Percentiles rank a stretch among this genome's conserved stretches.
Evolutionary conservation across 2,329 filamentous ascomycete species (phyloP).

Genomic region (Curvularia sp.): DNA sequence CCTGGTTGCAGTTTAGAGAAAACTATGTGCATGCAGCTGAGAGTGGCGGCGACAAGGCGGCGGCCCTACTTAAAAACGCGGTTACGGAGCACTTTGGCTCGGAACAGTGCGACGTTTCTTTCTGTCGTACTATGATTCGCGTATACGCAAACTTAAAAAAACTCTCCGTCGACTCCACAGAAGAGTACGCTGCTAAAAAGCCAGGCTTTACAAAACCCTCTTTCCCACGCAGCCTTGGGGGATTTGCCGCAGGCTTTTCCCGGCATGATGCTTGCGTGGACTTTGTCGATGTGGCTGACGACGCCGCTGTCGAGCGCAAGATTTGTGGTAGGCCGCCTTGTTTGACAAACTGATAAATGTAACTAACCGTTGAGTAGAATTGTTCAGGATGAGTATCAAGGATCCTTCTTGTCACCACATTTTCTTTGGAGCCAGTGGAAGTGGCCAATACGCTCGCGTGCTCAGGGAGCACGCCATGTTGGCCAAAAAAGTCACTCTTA

Average conservation of each 20-base stretch:
- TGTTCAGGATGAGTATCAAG: not conserved
- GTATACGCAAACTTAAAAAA: slow-evolving; percentile 1
- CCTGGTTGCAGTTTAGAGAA: not conserved
- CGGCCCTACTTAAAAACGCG: not conserved
- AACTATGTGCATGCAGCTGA: not conserved
- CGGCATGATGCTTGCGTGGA: slow-evolving; percentile 1
- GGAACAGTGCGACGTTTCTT: not conserved
- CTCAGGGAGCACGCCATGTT: not conserved
- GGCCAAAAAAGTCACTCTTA: not conserved
- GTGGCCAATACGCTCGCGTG: not conserved
- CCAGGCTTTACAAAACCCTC: not conserved
- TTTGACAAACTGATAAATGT: not conserved
- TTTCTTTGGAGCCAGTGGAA: not conserved
- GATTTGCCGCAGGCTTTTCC: slow-evolving; percentile 14
- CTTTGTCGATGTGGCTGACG: slow-evolving; percentile 9
- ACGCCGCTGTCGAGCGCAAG: slow-evolving; percentile 4
- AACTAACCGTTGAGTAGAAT: not conserved
- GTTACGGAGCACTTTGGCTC: not conserved
- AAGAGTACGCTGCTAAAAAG: not conserved
- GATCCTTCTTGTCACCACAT: not conserved
- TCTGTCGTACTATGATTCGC: not conserved
- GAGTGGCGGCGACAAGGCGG: not conserved
- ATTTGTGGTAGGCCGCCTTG: slow-evolving; percentile 2
- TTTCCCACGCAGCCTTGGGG: not conserved
- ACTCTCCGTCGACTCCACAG: not conserved